Base-by-base conservation (phyloP, 1,284 basidiomycete species). In the Moniliophthora roreri region DNA sequence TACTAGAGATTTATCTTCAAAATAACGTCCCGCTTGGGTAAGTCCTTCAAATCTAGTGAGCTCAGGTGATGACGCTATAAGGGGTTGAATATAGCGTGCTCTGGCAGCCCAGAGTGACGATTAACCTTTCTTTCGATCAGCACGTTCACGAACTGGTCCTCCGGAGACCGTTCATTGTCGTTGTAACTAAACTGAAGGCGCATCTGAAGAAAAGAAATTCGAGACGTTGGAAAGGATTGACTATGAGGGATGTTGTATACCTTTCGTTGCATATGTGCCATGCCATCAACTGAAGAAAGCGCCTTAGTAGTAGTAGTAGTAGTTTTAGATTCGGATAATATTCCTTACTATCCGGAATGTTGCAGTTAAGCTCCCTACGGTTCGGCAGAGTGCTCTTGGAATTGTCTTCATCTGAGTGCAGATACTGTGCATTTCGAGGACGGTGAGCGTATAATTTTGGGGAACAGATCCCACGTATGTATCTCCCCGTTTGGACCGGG, bases 11-110 rank as follows among this genome's bases (percentile, higher is more conserved):
- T 46, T 15, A 66, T 59, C 28, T 53, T 60, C 45, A 62, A 44
- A 16, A 63, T 55, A 28, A 66, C 58, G 48, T 67, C 66, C 16
- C 58, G 55, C 49, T 64, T 66, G n/a, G 60, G 59, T 11, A 64
- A 56, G 15, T 54, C 59, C 1, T 53, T 54, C 4, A 66, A 51
- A 50, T 66, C 51, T 9, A 62, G 28, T 13, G 47, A 37, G 21
- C 53, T 55, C n/a, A 67, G 54, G 46, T 63, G 53, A 39, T 59
- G 45, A 16, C 54, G 50, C 63, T 65, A 37, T 20, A 4, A 51
- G 9, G 42, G 23, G 18, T 44, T 15, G 40, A 26, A 20, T 45
- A 8, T 16, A 28, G 24, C 36, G 21, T 24, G 16, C 21, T 11
- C 16, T 21, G 16, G 11, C 45, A 45, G 10, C 16, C n/a, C 9